Evolutionary conservation across 345 rosid species (phyloP).

Genomic region (Linum usitatissimum): DNA sequence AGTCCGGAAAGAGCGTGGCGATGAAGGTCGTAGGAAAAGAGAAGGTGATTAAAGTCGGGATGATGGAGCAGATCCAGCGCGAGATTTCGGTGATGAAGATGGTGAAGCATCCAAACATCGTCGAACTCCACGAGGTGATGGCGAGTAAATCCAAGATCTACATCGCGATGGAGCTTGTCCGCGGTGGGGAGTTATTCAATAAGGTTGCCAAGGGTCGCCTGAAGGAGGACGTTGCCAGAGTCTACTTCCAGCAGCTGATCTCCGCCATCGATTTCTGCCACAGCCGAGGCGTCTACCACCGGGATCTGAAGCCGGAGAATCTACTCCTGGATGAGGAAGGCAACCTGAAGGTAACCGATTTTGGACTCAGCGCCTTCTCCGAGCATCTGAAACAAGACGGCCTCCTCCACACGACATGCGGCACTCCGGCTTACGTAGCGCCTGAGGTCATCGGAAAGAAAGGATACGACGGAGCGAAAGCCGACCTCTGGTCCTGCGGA

Average conservation of each 20-base stretch:
- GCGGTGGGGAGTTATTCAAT: slow-evolving; percentile 78
- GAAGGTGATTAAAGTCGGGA: slow-evolving; percentile 69
- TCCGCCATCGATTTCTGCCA: slow-evolving; percentile 88
- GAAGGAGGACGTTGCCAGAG: slow-evolving; percentile 60
- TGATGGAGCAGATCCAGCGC: slow-evolving; percentile 82
- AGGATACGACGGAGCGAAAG: slow-evolving; percentile 86
- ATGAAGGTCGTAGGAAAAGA: slow-evolving; percentile 87
- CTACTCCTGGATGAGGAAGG: slow-evolving; percentile 69
- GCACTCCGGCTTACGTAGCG: slow-evolving; percentile 87
- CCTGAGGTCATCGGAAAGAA: slow-evolving; percentile 80
- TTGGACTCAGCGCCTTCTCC: slow-evolving; percentile 72
- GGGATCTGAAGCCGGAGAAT: slow-evolving; percentile 86
- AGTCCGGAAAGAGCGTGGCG: slow-evolving; percentile 57
- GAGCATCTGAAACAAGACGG: slow-evolving; percentile 79
- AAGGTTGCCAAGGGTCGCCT: slow-evolving; percentile 57
- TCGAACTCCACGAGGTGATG: slow-evolving; percentile 85
- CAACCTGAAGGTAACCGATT: slow-evolving; percentile 69
- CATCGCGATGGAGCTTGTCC: slow-evolving; percentile 84
- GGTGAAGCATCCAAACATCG: slow-evolving; percentile 79
- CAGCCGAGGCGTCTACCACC: slow-evolving; percentile 86
- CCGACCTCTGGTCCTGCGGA: slow-evolving; percentile 95
- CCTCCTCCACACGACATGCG: slow-evolving; percentile 69
- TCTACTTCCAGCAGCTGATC: slow-evolving; percentile 70
- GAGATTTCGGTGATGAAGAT: slow-evolving; percentile 94
- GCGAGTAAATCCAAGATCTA: slow-evolving; percentile 92